phyloP scores from a whole-genome alignment of 805 yeast species.

The Metschnikowia kunwiensis region DNA sequence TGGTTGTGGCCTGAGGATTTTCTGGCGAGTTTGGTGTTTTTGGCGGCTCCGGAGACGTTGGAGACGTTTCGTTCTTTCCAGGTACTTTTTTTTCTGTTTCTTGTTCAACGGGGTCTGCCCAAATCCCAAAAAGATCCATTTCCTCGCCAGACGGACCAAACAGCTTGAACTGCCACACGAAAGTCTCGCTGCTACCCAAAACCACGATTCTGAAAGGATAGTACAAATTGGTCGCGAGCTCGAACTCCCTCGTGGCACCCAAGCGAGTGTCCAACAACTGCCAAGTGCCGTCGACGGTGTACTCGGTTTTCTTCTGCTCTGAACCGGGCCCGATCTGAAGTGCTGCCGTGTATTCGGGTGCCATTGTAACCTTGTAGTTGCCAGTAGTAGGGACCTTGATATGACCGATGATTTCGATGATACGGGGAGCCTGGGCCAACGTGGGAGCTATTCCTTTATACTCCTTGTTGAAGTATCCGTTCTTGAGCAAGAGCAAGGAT shows the following conservation, averaged over 20 bases:
- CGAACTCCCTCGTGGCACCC: not conserved
- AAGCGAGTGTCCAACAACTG: conserved; percentile 2
- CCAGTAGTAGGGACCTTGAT: conserved; percentile 1
- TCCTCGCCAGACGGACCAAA: not conserved
- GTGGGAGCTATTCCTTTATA: not conserved
- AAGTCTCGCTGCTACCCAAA: not conserved
- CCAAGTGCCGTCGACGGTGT: conserved; percentile 4
- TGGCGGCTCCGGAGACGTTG: too few species aligned
- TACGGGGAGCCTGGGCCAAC: not conserved
- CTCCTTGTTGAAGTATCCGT: not conserved
- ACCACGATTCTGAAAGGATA: conserved; percentile 8
- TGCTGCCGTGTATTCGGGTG: not conserved
- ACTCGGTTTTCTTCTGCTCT: not conserved
- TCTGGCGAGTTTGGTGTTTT: too few species aligned
- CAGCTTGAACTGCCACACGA: not conserved
- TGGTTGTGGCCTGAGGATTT: too few species aligned
- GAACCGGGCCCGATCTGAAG: conserved; percentile 8
- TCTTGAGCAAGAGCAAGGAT: not conserved
- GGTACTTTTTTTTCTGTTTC: too few species aligned
- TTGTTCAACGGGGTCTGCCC: not conserved
- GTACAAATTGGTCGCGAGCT: not conserved
- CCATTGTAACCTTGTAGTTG: not conserved
- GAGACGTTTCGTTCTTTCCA: too few species aligned
- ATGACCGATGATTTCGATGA: conserved; percentile 2
- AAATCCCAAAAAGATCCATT: conserved; percentile 7